phyloP scores from a whole-genome alignment of 192 early-diverging fungal genomes.

The Oehlia diaphana region DNA sequence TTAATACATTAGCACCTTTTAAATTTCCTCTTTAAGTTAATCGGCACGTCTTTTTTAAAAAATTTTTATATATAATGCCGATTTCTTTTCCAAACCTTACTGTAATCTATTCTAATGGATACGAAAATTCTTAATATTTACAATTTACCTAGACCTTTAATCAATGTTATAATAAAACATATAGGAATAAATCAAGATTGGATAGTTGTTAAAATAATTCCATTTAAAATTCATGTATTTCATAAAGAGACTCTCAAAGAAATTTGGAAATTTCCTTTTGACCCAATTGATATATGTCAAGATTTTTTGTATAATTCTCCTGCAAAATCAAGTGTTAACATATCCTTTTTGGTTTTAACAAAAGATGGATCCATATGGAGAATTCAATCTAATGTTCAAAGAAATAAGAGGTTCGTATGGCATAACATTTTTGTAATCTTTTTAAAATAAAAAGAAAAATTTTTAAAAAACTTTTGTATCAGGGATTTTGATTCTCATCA shows the following conservation, averaged over 20 bases:
- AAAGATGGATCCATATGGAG: background rate
- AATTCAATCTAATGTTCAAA: slow-evolving; percentile 1
- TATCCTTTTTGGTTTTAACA: slow-evolving; percentile 4
- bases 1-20: too few relatives aligned
- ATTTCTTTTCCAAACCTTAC: too few relatives aligned
- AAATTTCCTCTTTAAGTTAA: too few relatives aligned
- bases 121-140: background rate
- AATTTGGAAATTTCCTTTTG: background rate
- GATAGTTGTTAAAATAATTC: background rate
- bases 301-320: background rate
- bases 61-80: too few relatives aligned
- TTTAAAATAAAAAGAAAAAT: background rate
- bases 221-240: slow-evolving; percentile 8
- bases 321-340: background rate
- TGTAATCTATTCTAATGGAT: background rate
- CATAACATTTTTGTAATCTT: background rate
- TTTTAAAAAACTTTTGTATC: background rate
- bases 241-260: background rate
- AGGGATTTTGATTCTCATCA: background rate
- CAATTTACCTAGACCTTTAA: background rate
- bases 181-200: slow-evolving; percentile 3
- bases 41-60: too few relatives aligned
- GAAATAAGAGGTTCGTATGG: background rate
- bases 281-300: slow-evolving; percentile 10
- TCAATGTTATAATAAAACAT: background rate